These are phyloP conservation scores for Russula virescens DNA, from an alignment of 768 basidiomycete genomes.

Conservation along the genomic window DNA sequence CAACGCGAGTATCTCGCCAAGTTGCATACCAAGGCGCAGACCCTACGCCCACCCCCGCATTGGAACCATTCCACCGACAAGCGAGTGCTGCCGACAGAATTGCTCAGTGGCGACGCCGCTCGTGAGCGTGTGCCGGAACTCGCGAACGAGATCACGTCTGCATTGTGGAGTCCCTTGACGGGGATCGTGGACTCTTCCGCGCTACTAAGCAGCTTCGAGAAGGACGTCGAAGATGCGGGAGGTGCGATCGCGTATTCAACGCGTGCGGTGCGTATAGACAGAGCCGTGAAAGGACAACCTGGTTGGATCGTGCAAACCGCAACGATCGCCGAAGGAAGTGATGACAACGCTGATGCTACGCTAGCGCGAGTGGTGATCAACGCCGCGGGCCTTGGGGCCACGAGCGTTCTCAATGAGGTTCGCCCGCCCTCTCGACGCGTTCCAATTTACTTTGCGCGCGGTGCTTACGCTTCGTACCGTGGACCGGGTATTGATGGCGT, in stretches of 20 bases:
- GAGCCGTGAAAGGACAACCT: conserved; percentile 35
- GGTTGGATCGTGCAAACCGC: conserved; percentile 90
- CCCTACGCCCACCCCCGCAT: conserved; percentile 46
- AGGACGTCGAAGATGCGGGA: conserved; percentile 65
- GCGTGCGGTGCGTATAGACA: conserved; percentile 81
- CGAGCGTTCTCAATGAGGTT: conserved; percentile 65
- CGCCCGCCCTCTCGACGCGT: conserved; percentile 51
- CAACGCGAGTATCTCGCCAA: conserved; percentile 67
- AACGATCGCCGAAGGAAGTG: conserved; percentile 37
- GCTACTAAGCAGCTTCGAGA: conserved; percentile 77
- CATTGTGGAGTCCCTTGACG: conserved; percentile 79
- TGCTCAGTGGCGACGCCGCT: conserved; percentile 64
- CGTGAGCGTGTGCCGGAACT: conserved; percentile 78
- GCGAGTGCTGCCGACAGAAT: conserved; percentile 51
- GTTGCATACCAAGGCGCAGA: conserved; percentile 57
- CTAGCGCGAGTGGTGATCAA: conserved; percentile 77
- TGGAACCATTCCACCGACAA: conserved; percentile 28
- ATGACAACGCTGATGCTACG: conserved; percentile 51
- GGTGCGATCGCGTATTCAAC: conserved; percentile 75
- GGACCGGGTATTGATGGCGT: conserved; percentile 69
- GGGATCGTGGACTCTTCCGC: conserved; percentile 88
- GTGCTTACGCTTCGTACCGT: conserved; percentile 83
- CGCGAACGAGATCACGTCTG: conserved; percentile 59
- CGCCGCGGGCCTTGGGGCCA: conserved; percentile 69
- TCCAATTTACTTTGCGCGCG: conserved; percentile 74